Evolutionary conservation across 2,329 filamentous ascomycete genomes (phyloP), one percentile per base, ranked within the genome.

Genomic region (Scopulariopsis brevicaulis): DNA sequence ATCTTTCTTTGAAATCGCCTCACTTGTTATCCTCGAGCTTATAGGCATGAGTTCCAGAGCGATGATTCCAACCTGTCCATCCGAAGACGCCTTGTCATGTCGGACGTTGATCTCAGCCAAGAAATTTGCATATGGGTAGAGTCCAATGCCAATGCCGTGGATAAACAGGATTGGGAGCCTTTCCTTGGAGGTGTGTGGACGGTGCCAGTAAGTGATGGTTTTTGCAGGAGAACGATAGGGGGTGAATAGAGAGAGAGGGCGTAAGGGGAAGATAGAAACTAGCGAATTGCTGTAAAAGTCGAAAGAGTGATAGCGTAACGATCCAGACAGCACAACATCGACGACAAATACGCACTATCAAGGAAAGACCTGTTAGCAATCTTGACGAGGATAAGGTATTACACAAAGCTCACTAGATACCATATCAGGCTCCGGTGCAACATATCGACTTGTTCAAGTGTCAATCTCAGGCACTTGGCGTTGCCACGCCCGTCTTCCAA

Each of bases 141-240:
- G 63, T 2, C 67, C 67, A 34, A 68, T 53, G 67, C 82, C 81
- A 58, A 86, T 84, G 34, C 84, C 83, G 62, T 86, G 83, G 32
- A 86, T 76, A 65, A 84, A 86, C 6, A 86, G 67, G 15, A 86
- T 66, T 0, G 83, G 83, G 2, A 81, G 71, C 50, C 74, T 74
- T 1, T 73, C 79, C 58, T 74, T 77, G 2, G 83, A 83, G 0
- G 76, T 84, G 62, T 86, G 83, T 11, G 77, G 77, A 28, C 78
- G 76, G 62, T 82, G 73, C 81, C 82, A 86, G 69, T 86, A 86
- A 43, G 76, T 77, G 2, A 82, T 67, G 15, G 73, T 67, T 51
- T 73, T 70, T 0, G 74, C 75, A 8, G 76, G 73, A 1, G 80
- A 82, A 80, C 64, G 22, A 82, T 63, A 37, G 71, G 74, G 48